Conservation (phyloP, 352 stramenopile species). For the Globisporangium viniferum region DNA sequence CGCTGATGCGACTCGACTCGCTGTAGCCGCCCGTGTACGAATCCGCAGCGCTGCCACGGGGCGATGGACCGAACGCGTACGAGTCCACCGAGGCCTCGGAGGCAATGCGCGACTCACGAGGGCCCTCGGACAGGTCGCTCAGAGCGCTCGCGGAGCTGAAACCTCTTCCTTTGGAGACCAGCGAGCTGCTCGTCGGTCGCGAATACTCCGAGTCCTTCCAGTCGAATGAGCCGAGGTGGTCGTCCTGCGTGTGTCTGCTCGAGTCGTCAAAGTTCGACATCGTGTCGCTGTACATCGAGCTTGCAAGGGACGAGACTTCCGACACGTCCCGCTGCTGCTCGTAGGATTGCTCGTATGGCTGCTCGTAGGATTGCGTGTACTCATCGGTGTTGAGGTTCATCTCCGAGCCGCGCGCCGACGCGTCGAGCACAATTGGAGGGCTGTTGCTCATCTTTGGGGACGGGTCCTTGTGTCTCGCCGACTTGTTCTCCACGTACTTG, state of each 20-base stretch:
- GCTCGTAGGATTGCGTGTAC: conserved; percentile 10
- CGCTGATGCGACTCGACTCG: conserved; percentile 48
- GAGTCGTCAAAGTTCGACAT: conserved; percentile 60
- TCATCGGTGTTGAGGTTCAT: conserved; percentile 28
- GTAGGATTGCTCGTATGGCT: neutral
- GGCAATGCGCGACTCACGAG: conserved; percentile 38
- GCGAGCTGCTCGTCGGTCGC: conserved; percentile 23
- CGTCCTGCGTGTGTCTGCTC: conserved; percentile 30
- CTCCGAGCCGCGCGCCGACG: conserved; percentile 40
- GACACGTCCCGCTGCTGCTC: conserved; percentile 33
- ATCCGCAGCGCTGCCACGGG: conserved; percentile 42
- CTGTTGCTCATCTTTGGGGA: conserved; percentile 35
- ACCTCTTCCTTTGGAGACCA: conserved; percentile 27
- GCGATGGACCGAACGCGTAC: conserved; percentile 63
- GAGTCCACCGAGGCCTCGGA: conserved; percentile 73
- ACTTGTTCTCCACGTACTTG: conserved; percentile 49
- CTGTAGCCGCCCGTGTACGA: conserved; percentile 74
- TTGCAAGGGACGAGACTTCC: conserved; percentile 41
- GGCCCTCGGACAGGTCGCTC: conserved; percentile 39
- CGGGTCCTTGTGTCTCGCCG: conserved; percentile 38
- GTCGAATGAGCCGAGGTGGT: conserved; percentile 40
- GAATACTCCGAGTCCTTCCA: conserved; percentile 46
- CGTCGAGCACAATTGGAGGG: conserved; percentile 33
- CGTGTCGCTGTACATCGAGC: conserved; percentile 37
- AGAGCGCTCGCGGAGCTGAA: conserved; percentile 43